Evolutionary conservation across 2,329 filamentous ascomycete genomes (phyloP).

Genomic region (Coniochaeta sp.): DNA sequence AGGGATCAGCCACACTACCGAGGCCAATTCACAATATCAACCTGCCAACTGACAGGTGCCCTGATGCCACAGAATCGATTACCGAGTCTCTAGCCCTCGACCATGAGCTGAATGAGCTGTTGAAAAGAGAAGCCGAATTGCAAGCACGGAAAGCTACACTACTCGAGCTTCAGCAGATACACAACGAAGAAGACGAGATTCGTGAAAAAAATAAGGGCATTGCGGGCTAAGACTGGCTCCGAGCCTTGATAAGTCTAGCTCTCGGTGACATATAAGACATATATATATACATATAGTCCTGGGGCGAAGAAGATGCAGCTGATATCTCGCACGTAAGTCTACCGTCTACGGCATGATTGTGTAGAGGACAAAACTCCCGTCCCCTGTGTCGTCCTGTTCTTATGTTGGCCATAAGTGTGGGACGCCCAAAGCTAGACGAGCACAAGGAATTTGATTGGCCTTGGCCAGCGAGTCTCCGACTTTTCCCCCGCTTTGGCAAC

Average conservation of each 20-base stretch:
- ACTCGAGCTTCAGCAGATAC: neutral
- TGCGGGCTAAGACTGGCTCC: neutral
- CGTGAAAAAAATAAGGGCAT: neutral
- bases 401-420: neutral
- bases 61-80: neutral
- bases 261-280: neutral
- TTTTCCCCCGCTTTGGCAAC: neutral
- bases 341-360: too few species aligned
- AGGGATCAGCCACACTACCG: too few species aligned
- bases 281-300: too few species aligned
- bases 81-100: neutral
- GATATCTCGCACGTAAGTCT: too few species aligned
- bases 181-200: neutral
- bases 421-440: neutral
- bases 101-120: neutral
- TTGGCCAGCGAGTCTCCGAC: neutral
- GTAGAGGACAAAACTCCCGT: too few species aligned
- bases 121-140: neutral
- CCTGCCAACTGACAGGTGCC: too few species aligned
- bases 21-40: too few species aligned
- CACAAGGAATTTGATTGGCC: neutral
- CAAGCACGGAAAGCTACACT: neutral
- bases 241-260: neutral
- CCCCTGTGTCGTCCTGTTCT: too few species aligned
- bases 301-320: too few species aligned